Percentiles rank a stretch among this genome's conserved stretches.
Conservation (phyloP, 2,329 filamentous ascomycete genomes). For the Pyrenophora tritici-repentis region DNA sequence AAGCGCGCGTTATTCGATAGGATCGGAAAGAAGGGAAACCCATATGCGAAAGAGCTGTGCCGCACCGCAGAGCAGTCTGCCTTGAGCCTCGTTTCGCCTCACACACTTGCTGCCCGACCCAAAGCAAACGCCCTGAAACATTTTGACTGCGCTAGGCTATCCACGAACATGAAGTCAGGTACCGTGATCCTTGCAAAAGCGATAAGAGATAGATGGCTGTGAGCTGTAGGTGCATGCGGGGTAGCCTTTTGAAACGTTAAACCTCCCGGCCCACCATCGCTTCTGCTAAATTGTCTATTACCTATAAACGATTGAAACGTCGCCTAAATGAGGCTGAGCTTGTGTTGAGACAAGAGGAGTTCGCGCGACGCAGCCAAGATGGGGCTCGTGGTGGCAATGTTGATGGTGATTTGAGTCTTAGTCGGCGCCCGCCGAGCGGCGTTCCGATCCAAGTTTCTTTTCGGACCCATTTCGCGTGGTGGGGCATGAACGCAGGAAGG, state of each 20-base stretch:
- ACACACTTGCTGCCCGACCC: constrained; percentile 16
- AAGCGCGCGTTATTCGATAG: constrained; percentile 29
- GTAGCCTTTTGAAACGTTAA: constrained; percentile 16
- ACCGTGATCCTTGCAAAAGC: constrained; percentile 10
- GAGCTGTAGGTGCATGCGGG: constrained; percentile 24
- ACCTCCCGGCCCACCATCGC: constrained; percentile 18
- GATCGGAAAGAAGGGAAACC: constrained; percentile 10
- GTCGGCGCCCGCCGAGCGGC: constrained; percentile 1
- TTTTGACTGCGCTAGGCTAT: constrained; percentile 19
- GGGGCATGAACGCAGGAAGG: constrained; percentile 13
- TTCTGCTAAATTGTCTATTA: constrained; percentile 10
- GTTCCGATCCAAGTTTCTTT: constrained; percentile 2
- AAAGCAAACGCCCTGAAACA: constrained; percentile 15
- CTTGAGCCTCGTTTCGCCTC: constrained; percentile 13
- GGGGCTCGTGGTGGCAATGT: constrained; percentile 8
- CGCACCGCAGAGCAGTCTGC: constrained; percentile 23
- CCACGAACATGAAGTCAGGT: constrained; percentile 17
- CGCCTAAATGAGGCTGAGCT: constrained; percentile 6
- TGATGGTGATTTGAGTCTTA: constrained; percentile 10
- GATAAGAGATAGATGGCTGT: constrained; percentile 15
- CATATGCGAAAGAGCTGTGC: constrained; percentile 14
- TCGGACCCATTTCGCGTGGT: constrained; percentile 7
- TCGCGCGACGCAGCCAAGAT: constrained; percentile 3
- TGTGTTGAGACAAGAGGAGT: constrained; percentile 11
- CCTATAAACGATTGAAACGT: constrained; percentile 7